phyloP scores from a whole-genome alignment of 129 eudicot species.

The Flaveria robusta region DNA sequence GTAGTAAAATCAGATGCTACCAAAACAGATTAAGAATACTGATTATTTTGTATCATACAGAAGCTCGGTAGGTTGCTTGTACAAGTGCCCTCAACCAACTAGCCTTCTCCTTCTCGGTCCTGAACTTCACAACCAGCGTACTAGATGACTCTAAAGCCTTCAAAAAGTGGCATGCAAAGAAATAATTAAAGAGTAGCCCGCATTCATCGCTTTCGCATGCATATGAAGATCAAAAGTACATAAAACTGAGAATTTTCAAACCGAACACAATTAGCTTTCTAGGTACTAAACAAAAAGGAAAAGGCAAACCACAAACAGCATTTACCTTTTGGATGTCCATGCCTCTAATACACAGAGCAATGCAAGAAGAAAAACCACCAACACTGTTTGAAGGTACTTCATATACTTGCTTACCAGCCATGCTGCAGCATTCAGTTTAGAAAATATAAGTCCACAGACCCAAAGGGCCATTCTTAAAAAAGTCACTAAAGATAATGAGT shows the following conservation, averaged over 20 bases:
- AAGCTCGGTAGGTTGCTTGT: conserved; percentile 91
- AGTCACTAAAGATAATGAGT: neutral
- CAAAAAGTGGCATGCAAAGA: conserved; percentile 16
- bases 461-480: neutral
- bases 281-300: conserved; percentile 3
- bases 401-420: conserved; percentile 92
- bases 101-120: conserved; percentile 70
- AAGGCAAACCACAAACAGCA: conserved; percentile 18
- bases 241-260: neutral
- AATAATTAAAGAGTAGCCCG: conserved; percentile 15
- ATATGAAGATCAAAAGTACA: conserved; percentile 2
- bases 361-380: conserved; percentile 85
- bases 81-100: conserved; percentile 85
- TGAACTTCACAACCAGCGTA: conserved; percentile 73
- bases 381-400: conserved; percentile 85
- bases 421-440: conserved; percentile 33
- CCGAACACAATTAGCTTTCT: conserved; percentile 12
- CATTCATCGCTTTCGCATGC: neutral
- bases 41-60: conserved; percentile 52
- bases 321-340: conserved; percentile 82
- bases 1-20: neutral
- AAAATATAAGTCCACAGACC: conserved; percentile 16
- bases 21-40: conserved; percentile 12
- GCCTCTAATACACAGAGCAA: conserved; percentile 78
- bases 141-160: conserved; percentile 90